phyloP scores from a whole-genome alignment of 164 flowering plant genomes.

The Pachysandra terminalis region DNA sequence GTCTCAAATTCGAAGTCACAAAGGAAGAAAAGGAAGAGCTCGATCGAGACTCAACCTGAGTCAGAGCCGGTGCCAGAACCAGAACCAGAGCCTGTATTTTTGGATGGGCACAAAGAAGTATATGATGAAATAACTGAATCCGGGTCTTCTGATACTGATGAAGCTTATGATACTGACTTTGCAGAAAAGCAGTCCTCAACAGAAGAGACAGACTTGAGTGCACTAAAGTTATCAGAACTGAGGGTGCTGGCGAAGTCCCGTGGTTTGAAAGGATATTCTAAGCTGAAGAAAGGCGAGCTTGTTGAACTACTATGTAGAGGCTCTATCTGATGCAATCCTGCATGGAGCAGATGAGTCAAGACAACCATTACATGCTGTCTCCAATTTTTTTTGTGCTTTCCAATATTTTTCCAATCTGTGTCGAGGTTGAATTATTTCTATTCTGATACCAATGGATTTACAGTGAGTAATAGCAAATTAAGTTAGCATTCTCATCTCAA shows the following conservation, averaged over 20 bases:
- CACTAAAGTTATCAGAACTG: slow-evolving; percentile 66
- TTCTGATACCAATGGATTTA: no score
- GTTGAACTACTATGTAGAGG: slow-evolving; percentile 47
- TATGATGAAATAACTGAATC: slow-evolving; percentile 32
- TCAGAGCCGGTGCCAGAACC: slow-evolving; percentile 19
- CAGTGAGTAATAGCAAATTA: no score
- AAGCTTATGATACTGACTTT: slow-evolving; percentile 27
- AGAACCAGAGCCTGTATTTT: slow-evolving; percentile 26
- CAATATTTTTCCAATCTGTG: background rate
- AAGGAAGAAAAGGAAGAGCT: slow-evolving; percentile 28
- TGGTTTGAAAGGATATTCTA: slow-evolving; percentile 84
- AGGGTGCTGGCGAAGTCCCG: slow-evolving; percentile 75
- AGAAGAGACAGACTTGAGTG: slow-evolving; percentile 38
- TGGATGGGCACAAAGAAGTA: slow-evolving; percentile 20
- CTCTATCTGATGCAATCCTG: slow-evolving; percentile 20
- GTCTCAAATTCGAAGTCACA: slow-evolving; percentile 15
- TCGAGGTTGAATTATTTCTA: background rate
- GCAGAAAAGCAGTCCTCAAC: slow-evolving; percentile 16
- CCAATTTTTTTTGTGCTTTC: background rate
- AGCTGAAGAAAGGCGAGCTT: slow-evolving; percentile 79
- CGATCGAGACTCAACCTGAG: slow-evolving; percentile 19
- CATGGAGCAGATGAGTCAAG: background rate
- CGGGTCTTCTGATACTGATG: slow-evolving; percentile 36
- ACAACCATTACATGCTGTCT: background rate
- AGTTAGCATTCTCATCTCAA: no score